phyloP scores from a whole-genome alignment of 495 filamentous ascomycete species.

The Zalerion maritima region DNA sequence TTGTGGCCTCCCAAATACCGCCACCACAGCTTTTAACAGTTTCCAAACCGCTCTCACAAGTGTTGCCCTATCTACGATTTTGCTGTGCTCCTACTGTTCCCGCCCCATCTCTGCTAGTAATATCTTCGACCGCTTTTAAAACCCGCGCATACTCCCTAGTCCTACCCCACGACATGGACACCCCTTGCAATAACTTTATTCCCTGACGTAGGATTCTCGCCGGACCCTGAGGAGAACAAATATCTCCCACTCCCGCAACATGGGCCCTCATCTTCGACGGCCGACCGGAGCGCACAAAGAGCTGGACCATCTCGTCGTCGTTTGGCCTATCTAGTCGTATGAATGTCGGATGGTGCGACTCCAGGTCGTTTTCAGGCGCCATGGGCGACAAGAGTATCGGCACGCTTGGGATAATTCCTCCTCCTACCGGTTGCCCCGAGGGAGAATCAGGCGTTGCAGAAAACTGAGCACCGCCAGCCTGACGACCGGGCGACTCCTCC shows the following conservation, averaged over 20 bases:
- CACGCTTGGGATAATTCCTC: too few relatives aligned
- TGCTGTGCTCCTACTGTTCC: too few relatives aligned
- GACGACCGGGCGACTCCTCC: neutral
- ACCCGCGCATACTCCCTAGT: conserved; percentile 20
- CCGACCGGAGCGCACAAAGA: conserved; percentile 32
- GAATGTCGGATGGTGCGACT: conserved; percentile 13
- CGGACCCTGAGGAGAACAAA: conserved; percentile 29
- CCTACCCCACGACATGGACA: conserved; percentile 24
- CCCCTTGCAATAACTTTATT: conserved; percentile 22
- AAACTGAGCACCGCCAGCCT: conserved; percentile 1
- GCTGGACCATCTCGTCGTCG: conserved; percentile 39
- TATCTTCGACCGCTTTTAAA: conserved; percentile 6
- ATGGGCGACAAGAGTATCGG: too few relatives aligned
- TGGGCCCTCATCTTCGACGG: conserved; percentile 29
- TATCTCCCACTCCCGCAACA: conserved; percentile 35
- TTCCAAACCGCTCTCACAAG: too few relatives aligned
- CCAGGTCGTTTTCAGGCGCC: too few relatives aligned
- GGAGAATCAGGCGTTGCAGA: too few relatives aligned
- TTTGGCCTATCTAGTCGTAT: conserved; percentile 38
- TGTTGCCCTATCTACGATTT: too few relatives aligned
- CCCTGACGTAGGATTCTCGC: conserved; percentile 26
- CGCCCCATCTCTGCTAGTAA: too few relatives aligned
- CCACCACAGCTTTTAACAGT: too few relatives aligned
- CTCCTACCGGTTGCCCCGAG: too few relatives aligned
- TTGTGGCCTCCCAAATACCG: too few relatives aligned